Evolutionary conservation across 2,329 filamentous ascomycete species (phyloP).

Genomic region (Stemphylium beticola): DNA sequence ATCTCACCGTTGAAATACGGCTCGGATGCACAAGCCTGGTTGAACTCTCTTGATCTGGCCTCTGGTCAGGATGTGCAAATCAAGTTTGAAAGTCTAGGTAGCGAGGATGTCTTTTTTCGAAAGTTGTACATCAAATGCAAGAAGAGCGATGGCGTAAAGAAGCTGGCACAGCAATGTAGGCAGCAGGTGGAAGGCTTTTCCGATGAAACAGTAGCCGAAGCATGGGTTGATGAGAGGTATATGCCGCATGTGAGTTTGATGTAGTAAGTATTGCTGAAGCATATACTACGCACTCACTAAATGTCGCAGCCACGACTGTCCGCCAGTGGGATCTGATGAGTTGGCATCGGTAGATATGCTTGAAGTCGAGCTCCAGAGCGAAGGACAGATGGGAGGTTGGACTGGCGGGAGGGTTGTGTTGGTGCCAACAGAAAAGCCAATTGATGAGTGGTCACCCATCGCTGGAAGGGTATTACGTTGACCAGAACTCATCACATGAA

Average conservation of each 20-base stretch:
- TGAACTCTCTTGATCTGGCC: constrained; percentile 40
- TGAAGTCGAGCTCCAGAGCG: constrained; percentile 31
- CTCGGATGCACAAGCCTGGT: constrained; percentile 47
- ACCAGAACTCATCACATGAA: no score
- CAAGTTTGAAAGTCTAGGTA: constrained; percentile 38
- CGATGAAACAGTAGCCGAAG: constrained; percentile 28
- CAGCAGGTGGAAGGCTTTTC: constrained; percentile 32
- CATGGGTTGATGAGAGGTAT: constrained; percentile 44
- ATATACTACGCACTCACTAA: background rate
- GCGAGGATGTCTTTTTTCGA: constrained; percentile 47
- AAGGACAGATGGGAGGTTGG: constrained; percentile 38
- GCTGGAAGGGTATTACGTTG: constrained; percentile 38
- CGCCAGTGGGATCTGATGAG: constrained; percentile 25
- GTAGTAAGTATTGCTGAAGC: constrained; percentile 47
- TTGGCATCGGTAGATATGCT: constrained; percentile 32
- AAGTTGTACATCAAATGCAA: constrained; percentile 49
- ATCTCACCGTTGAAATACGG: constrained; percentile 34
- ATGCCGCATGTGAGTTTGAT: constrained; percentile 51
- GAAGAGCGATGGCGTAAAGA: constrained; percentile 34
- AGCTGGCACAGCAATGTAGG: constrained; percentile 39
- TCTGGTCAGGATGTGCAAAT: constrained; percentile 26
- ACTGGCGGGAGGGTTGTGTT: constrained; percentile 48
- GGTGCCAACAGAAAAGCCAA: constrained; percentile 47
- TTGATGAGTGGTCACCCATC: constrained; percentile 47
- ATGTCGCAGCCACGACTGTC: constrained; percentile 33